Evolutionary conservation across 1,284 basidiomycete species (phyloP).

Genomic region (Ganoderma meredithae): DNA sequence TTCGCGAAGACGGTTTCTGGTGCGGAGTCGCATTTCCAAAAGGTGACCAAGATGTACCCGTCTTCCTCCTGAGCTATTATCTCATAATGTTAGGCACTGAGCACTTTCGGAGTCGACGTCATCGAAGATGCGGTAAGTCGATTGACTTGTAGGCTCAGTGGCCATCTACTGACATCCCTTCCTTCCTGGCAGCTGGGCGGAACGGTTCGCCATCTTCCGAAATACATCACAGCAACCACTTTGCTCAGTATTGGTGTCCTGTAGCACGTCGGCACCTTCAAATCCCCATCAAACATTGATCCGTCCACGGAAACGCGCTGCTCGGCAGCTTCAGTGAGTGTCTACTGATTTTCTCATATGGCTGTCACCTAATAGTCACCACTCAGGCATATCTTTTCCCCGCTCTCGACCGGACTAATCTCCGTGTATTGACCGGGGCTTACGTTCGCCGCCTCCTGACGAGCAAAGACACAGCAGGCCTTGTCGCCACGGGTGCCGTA

Average conservation of each 20-base stretch:
- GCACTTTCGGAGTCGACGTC: slow-evolving; percentile 25
- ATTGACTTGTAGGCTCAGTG: not conserved
- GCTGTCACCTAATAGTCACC: no score
- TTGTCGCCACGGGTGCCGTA: slow-evolving; percentile 41
- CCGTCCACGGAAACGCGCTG: slow-evolving; percentile 23
- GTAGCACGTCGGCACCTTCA: slow-evolving; percentile 21
- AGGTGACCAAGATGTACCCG: slow-evolving; percentile 10
- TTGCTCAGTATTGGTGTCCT: not conserved
- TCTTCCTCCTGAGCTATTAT: not conserved
- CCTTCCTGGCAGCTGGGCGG: slow-evolving; percentile 27
- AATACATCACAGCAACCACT: not conserved
- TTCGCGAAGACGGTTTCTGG: slow-evolving; percentile 20
- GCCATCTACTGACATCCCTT: not conserved
- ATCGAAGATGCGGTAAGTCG: slow-evolving; percentile 31
- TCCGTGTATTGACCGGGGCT: slow-evolving; percentile 33
- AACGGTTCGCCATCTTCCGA: slow-evolving; percentile 23
- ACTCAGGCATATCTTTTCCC: slow-evolving; percentile 33
- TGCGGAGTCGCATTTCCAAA: slow-evolving; percentile 24
- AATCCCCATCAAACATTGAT: slow-evolving; percentile 27
- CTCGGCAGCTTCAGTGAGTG: slow-evolving; percentile 29
- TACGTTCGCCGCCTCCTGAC: slow-evolving; percentile 30
- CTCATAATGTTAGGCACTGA: slow-evolving; percentile 18
- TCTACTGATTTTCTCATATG: not conserved
- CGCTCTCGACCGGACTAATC: slow-evolving; percentile 30
- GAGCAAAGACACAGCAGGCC: not conserved